Conservation (phyloP, 2,329 filamentous ascomycete species). For the Nigrograna mackinnonii region DNA sequence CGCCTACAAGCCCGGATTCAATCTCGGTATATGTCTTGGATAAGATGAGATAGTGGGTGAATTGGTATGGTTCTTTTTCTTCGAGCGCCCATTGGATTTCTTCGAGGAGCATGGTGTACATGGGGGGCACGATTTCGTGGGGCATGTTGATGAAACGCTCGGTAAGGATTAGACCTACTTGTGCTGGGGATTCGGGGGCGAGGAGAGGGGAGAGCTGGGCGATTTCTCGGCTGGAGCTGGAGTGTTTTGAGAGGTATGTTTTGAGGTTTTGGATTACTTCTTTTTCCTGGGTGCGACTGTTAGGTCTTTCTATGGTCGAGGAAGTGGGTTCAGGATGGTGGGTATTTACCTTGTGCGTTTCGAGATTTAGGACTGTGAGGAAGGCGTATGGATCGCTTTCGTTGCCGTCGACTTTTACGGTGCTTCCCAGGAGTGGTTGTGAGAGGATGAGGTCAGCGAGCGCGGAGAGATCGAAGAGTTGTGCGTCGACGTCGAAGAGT, state of each 20-base stretch:
- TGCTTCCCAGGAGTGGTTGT: slow-evolving; percentile 87
- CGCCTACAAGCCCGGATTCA: slow-evolving; percentile 71
- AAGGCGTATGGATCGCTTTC: slow-evolving; percentile 92
- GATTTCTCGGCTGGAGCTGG: slow-evolving; percentile 58
- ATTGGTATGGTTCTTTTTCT: slow-evolving; percentile 89
- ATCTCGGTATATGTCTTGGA: slow-evolving; percentile 94
- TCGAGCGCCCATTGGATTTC: slow-evolving; percentile 88
- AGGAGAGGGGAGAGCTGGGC: slow-evolving; percentile 47
- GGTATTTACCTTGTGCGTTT: slow-evolving; percentile 65
- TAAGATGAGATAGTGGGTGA: slow-evolving; percentile 88
- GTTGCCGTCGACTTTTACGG: slow-evolving; percentile 95
- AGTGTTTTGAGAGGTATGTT: slow-evolving; percentile 67
- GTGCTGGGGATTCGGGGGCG: slow-evolving; percentile 39
- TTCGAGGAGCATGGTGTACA: slow-evolving; percentile 92
- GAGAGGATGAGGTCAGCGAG: slow-evolving; percentile 85
- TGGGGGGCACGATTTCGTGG: slow-evolving; percentile 85
- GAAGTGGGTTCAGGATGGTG: not conserved
- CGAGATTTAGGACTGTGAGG: slow-evolving; percentile 82
- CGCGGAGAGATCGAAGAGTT: slow-evolving; percentile 83
- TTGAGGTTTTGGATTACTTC: slow-evolving; percentile 71
- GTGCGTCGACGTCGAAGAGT: slow-evolving; percentile 85
- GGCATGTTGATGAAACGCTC: slow-evolving; percentile 97
- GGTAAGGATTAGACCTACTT: slow-evolving; percentile 84
- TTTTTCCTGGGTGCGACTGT: slow-evolving; percentile 56
- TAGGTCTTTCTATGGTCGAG: not conserved